Percentiles rank a stretch among this genome's conserved stretches.
Conservation (phyloP, 1,284 basidiomycete species). For the Marasmius fiardii region DNA sequence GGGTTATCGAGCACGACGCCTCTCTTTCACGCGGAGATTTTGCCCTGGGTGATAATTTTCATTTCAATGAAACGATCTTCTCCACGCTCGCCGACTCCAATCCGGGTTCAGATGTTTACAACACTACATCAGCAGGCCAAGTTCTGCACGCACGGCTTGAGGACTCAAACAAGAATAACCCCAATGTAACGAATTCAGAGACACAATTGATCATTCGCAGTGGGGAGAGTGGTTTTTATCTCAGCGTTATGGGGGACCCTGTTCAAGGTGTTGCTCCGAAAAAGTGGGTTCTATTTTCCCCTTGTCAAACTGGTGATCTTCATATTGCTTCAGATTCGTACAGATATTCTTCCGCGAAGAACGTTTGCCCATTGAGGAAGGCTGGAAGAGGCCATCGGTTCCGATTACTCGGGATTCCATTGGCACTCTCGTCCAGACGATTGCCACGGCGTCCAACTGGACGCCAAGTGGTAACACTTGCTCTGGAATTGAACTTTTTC, state of each 20-base stretch:
- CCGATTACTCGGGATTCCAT: not conserved
- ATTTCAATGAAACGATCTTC: constrained; percentile 15
- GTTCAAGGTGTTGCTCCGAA: not conserved
- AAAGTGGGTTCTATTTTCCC: not conserved
- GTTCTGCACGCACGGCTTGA: constrained; percentile 4
- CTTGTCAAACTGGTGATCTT: not conserved
- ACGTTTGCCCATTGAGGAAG: not conserved
- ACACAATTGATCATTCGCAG: not conserved
- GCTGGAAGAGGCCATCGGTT: not conserved
- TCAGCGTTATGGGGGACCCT: constrained; percentile 4
- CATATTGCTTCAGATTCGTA: not conserved
- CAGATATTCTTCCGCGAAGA: constrained; percentile 6
- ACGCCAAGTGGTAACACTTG: not conserved
- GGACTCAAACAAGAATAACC: not conserved
- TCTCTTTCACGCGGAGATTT: constrained; percentile 18
- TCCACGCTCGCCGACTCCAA: not conserved
- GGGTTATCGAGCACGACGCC: constrained; percentile 20
- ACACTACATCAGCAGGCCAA: constrained; percentile 1
- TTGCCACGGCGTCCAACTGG: not conserved
- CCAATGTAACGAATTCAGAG: not conserved
- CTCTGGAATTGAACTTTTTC: no score
- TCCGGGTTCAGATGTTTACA: not conserved
- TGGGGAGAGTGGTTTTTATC: not conserved
- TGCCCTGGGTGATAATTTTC: constrained; percentile 15
- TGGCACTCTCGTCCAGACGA: not conserved